A percentile compares a stretch with the other conserved stretches of the same genome.
phyloP scores from a whole-genome alignment of 1,284 basidiomycete genomes.

The Puccinia hordei region DNA sequence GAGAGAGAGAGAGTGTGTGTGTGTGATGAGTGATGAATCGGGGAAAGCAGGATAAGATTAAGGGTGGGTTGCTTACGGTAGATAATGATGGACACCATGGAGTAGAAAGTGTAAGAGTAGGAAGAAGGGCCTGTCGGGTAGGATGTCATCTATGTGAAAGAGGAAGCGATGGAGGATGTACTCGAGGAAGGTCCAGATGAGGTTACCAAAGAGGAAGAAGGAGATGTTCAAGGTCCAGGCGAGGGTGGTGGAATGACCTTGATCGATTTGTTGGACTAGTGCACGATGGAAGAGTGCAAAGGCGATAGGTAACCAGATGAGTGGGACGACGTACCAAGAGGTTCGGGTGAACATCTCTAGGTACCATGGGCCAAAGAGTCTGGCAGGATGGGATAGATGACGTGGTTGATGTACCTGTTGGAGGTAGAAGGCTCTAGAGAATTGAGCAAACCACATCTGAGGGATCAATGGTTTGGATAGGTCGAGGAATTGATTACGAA shows the following conservation, averaged over 20 bases:
- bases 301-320: constrained; percentile 88
- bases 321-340: constrained; percentile 89
- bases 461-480: constrained; percentile 79
- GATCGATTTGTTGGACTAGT: constrained; percentile 73
- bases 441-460: constrained; percentile 82
- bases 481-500: constrained; percentile 90
- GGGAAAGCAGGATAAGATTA: too few species aligned
- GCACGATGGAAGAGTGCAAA: constrained; percentile 78
- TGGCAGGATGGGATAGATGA: constrained; percentile 81
- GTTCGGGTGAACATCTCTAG: constrained; percentile 87
- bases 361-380: constrained; percentile 78
- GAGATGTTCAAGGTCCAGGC: constrained; percentile 62
- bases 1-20: background rate
- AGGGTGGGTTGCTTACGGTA: constrained; percentile 67
- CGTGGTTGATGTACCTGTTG: constrained; percentile 95
- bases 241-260: constrained; percentile 50
- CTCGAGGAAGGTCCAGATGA: constrained; percentile 94
- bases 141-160: constrained; percentile 89
- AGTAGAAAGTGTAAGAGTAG: constrained; percentile 87
- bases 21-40: background rate
- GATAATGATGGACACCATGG: constrained; percentile 92
- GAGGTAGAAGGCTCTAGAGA: constrained; percentile 91
- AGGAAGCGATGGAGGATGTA: constrained; percentile 95
- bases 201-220: constrained; percentile 77
- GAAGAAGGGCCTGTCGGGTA: constrained; percentile 80